phyloP scores from a whole-genome alignment of 306 rosid genomes.

The Geum urbanum region DNA sequence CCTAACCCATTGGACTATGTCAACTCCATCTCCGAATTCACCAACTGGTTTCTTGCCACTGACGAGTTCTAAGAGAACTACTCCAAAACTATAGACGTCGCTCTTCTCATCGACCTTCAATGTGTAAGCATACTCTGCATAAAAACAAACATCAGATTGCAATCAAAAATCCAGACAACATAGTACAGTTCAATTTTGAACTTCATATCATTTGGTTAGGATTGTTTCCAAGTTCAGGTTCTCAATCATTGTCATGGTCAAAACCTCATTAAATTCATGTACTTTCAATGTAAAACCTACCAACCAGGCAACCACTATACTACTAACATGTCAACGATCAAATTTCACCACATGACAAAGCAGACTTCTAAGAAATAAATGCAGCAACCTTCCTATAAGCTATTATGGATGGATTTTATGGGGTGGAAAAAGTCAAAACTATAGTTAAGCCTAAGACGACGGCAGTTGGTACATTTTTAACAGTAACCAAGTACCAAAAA shows the following conservation, averaged over 20 bases:
- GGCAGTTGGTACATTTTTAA: slow-evolving; percentile 20
- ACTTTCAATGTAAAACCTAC: slow-evolving; percentile 12
- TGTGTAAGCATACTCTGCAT: slow-evolving; percentile 91
- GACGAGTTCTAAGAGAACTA: slow-evolving; percentile 75
- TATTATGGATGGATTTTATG: background rate
- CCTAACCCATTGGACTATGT: slow-evolving; percentile 92
- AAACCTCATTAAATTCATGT: slow-evolving; percentile 25
- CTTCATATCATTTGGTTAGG: background rate
- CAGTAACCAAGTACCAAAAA: slow-evolving; percentile 6
- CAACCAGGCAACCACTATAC: slow-evolving; percentile 25
- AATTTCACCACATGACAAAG: slow-evolving; percentile 26
- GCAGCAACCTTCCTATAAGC: slow-evolving; percentile 19
- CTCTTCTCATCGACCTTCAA: slow-evolving; percentile 93
- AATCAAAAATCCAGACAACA: background rate
- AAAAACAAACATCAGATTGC: slow-evolving; percentile 16
- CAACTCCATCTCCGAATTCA: slow-evolving; percentile 94
- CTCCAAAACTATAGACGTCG: slow-evolving; percentile 92
- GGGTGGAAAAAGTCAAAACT: slow-evolving; percentile 29
- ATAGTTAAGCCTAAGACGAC: slow-evolving; percentile 24
- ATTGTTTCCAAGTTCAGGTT: background rate
- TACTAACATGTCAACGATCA: slow-evolving; percentile 27
- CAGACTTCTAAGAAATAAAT: slow-evolving; percentile 24
- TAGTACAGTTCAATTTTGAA: background rate
- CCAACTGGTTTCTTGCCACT: slow-evolving; percentile 93
- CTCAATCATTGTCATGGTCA: slow-evolving; percentile 24